Evolutionary conservation across 176 grass and related monocot species (phyloP).

Genomic region (Aechmea fasciata): DNA sequence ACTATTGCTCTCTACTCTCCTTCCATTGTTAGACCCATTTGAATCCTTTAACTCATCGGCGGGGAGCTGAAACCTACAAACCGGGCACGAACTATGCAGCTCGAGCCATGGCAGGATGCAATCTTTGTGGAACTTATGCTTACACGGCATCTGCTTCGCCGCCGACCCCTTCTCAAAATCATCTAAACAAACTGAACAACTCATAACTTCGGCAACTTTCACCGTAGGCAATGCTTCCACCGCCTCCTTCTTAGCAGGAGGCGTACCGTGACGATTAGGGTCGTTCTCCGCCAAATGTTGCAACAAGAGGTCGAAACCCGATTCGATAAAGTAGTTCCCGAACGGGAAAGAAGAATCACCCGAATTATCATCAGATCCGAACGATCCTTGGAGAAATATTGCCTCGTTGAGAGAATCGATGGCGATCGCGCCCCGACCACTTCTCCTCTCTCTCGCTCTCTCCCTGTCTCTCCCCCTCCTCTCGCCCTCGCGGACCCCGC

Average conservation of each 20-base stretch:
- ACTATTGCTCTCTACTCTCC: constrained; percentile 22
- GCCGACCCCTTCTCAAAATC: constrained; percentile 69
- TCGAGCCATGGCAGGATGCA: constrained; percentile 97
- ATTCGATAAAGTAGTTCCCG: constrained; percentile 72
- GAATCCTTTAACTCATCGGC: constrained; percentile 54
- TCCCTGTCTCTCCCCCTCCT: constrained; percentile 15
- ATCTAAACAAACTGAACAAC: constrained; percentile 86
- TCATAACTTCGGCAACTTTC: constrained; percentile 50
- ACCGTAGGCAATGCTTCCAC: constrained; percentile 71
- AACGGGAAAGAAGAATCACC: constrained; percentile 36
- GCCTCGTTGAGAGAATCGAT: constrained; percentile 86
- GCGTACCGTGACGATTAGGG: constrained; percentile 55
- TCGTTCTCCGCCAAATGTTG: constrained; percentile 88
- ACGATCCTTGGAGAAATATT: constrained; percentile 50
- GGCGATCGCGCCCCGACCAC: constrained; percentile 28
- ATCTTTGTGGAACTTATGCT: constrained; percentile 75
- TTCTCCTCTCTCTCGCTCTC: constrained; percentile 38
- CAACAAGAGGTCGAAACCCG: constrained; percentile 71
- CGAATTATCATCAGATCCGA: constrained; percentile 33
- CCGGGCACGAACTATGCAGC: constrained; percentile 83
- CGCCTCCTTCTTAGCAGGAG: constrained; percentile 72
- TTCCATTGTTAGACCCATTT: constrained; percentile 38
- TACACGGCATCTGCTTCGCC: constrained; percentile 82
- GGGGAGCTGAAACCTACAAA: constrained; percentile 80
- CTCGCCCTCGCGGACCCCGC: constrained; percentile 34